A percentile compares a stretch with the other conserved stretches of the same genome.
phyloP scores from a whole-genome alignment of 2,329 filamentous ascomycete genomes.

The Aphanoascus verrucosus region DNA sequence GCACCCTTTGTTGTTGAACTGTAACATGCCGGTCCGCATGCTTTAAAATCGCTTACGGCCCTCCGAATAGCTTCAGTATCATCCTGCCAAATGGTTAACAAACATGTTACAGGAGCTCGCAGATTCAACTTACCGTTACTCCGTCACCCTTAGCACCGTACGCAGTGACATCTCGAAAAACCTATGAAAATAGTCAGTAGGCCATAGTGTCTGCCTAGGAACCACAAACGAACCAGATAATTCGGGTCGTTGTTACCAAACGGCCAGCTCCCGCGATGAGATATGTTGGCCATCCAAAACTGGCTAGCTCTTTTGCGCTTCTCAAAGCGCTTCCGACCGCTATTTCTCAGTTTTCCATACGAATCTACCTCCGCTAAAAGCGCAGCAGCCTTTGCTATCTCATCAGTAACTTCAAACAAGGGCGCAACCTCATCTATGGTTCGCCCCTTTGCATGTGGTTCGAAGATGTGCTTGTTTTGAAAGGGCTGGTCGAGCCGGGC shows the following conservation, averaged over 20 bases:
- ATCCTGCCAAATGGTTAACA: conserved; percentile 41
- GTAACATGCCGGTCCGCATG: conserved; percentile 72
- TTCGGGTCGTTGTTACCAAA: conserved; percentile 9
- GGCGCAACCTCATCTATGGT: conserved; percentile 2
- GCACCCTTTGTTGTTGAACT: conserved; percentile 70
- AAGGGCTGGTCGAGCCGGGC: conserved; percentile 6
- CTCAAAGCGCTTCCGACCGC: not conserved
- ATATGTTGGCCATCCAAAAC: conserved; percentile 10
- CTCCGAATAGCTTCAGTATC: conserved; percentile 81
- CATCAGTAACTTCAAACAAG: conserved; percentile 4
- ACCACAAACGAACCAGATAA: not conserved
- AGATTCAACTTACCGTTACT: not conserved
- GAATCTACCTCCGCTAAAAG: conserved; percentile 8
- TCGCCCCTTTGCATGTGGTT: not conserved
- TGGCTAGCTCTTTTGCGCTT: not conserved
- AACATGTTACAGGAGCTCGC: not conserved
- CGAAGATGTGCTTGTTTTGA: not conserved
- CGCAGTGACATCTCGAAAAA: conserved; percentile 10
- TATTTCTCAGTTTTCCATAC: not conserved
- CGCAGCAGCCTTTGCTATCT: conserved; percentile 5
- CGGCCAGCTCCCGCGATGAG: conserved; percentile 3
- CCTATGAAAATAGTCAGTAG: not conserved
- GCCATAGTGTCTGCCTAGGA: too few relatives aligned
- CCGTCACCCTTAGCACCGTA: conserved; percentile 10
- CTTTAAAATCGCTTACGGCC: conserved; percentile 50